phyloP scores from a whole-genome alignment of 306 rosid species.

The Begonia peltatifolia region DNA sequence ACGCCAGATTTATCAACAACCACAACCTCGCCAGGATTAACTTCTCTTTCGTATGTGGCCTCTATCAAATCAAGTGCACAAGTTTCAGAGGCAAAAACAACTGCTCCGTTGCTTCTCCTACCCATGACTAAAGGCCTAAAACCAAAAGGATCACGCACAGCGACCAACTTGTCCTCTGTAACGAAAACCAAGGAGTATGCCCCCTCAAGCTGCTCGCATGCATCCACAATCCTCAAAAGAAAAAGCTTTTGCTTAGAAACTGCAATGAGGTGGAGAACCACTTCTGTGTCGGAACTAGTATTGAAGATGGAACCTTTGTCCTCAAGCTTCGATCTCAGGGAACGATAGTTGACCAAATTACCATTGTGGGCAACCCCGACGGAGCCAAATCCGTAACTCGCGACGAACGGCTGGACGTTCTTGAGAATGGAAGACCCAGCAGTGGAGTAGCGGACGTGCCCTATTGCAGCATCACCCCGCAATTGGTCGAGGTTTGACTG shows the following conservation, averaged over 20 bases:
- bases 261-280: conserved; percentile 80
- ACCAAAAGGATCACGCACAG: conserved; percentile 70
- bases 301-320: conserved; percentile 79
- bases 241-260: conserved; percentile 66
- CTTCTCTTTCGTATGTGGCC: conserved; percentile 90
- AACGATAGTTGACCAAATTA: conserved; percentile 60
- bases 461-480: conserved; percentile 56
- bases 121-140: conserved; percentile 94
- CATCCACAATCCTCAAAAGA: conserved; percentile 58
- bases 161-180: conserved; percentile 69
- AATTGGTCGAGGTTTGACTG: conserved; percentile 44
- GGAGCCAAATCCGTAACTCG: conserved; percentile 67
- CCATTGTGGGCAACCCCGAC: conserved; percentile 92
- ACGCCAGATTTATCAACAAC: conserved; percentile 69
- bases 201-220: conserved; percentile 77
- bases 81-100: conserved; percentile 95
- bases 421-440: conserved; percentile 69
- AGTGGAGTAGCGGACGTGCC: conserved; percentile 82
- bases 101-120: conserved; percentile 75
- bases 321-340: conserved; percentile 51
- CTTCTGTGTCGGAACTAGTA: conserved; percentile 85
- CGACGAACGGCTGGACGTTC: conserved; percentile 88
- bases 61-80: conserved; percentile 96
- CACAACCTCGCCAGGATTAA: conserved; percentile 75
- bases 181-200: conserved; percentile 76